phyloP scores from a whole-genome alignment of 805 yeast species.

The Yarrowia keelungensis region DNA sequence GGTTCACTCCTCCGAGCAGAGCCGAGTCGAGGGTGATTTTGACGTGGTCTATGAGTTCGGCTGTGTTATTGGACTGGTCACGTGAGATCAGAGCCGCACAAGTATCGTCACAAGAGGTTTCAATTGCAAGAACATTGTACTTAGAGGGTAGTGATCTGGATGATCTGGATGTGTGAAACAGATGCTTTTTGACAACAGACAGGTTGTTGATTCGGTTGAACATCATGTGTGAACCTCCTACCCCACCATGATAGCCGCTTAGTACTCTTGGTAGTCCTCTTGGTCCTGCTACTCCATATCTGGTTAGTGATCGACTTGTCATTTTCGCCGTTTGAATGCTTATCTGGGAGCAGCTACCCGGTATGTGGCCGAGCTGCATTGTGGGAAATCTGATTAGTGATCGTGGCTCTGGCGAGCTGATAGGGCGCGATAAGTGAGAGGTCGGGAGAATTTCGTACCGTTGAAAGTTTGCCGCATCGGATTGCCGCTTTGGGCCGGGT shows the following conservation, averaged over 20 bases:
- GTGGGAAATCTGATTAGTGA: conserved; percentile 16
- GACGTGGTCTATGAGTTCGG: conserved; percentile 62
- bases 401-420: not conserved
- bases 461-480: conserved; percentile 36
- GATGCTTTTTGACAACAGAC: too few relatives aligned
- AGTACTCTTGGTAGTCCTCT: too few relatives aligned
- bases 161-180: too few relatives aligned
- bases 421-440: conserved; percentile 11
- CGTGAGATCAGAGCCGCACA: conserved; percentile 82
- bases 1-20: conserved; percentile 82
- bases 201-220: too few relatives aligned
- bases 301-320: conserved; percentile 8
- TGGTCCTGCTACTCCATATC: too few relatives aligned
- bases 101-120: conserved; percentile 94
- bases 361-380: conserved; percentile 9
- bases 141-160: not conserved
- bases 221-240: too few relatives aligned
- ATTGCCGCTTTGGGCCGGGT: conserved; percentile 2
- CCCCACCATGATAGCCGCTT: not conserved
- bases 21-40: conserved; percentile 72
- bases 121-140: conserved; percentile 74
- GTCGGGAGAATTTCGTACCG: not conserved
- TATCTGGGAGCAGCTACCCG: not conserved
- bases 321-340: too few relatives aligned
- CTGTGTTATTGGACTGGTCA: conserved; percentile 49